Conservation (phyloP, 176 grass and related monocot species). For the Saccharum officinarum region DNA sequence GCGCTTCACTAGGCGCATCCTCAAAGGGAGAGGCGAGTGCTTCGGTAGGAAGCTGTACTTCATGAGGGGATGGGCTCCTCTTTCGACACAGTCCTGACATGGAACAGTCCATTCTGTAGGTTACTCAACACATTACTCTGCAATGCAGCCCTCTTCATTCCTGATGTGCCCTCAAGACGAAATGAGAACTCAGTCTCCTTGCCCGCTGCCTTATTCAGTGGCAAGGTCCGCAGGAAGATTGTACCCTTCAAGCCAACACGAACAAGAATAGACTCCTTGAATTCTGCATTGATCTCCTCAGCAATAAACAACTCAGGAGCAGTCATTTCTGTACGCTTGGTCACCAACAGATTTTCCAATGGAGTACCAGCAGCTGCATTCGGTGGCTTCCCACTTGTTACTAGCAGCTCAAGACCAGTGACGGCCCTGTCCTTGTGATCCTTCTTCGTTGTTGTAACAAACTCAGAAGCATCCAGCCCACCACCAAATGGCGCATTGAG, state of each 20-base stretch:
- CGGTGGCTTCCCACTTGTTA: conserved; percentile 43
- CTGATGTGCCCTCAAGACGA: conserved; percentile 75
- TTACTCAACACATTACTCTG: conserved; percentile 70
- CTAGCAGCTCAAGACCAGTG: conserved; percentile 85
- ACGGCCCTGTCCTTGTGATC: conserved; percentile 61
- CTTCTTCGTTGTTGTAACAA: conserved; percentile 90
- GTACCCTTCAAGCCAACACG: conserved; percentile 90
- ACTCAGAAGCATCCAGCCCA: conserved; percentile 93
- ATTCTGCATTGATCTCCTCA: conserved; percentile 92
- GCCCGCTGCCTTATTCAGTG: conserved; percentile 67
- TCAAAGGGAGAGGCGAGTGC: conserved; percentile 74
- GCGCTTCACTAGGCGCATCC: conserved; percentile 86
- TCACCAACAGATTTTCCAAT: conserved; percentile 70
- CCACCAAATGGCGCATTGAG: conserved; percentile 96
- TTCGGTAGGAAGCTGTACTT: conserved; percentile 83
- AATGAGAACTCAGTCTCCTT: conserved; percentile 98
- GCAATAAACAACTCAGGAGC: conserved; percentile 75
- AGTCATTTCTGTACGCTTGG: conserved; percentile 77
- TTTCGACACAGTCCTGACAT: conserved; percentile 69
- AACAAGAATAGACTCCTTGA: conserved; percentile 79
- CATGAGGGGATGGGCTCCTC: conserved; percentile 89
- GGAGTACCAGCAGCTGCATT: conserved; percentile 46
- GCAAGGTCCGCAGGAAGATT: conserved; percentile 73
- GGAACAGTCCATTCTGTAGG: conserved; percentile 78
- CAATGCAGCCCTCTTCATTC: conserved; percentile 86